Evolutionary conservation across 352 stramenopile species (phyloP), one percentile per base, ranked within the genome.

Genomic region (Phytophthora uliginosa): DNA sequence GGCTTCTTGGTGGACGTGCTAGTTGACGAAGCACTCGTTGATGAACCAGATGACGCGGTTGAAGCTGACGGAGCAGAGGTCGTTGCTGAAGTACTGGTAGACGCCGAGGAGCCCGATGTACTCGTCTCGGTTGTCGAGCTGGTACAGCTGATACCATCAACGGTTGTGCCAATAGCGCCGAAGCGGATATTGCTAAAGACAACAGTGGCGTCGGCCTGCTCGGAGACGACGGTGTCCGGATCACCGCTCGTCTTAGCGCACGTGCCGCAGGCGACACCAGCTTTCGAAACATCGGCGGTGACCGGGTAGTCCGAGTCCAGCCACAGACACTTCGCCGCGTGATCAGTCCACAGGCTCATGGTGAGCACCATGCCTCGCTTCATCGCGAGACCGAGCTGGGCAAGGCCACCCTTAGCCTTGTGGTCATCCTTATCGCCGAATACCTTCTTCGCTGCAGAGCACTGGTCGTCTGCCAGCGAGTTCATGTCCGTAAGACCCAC

Each of bases 321-420:
- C 86, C 86, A 94, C 52, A 90, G 62, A 34, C 74, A 86, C 12
- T 92, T 48, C 10, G 79, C 81, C 3, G 66, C 78, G 62, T 84
- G 60, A 69, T 94, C 86, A 0, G 78, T 79, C 86, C 86, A 94
- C 31, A 91, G 62, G 59, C 84, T 92, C 68, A 94, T 89, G 12
- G 83, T 81, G 40, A 92, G 67, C 36, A 91, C 83, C 66, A 94
- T 74, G 22, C 84, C 86, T 20, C 73, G 72, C 48, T 77, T 68
- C 58, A 94, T 77, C 15, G 80, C 74, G 1, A 78, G 60, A 3
- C 84, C 81, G 52, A 92, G 77, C 24, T 80, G 61, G 34, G 52
- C 64, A 6, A 94, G 63, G 22, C 69, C 63, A 1, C 69, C 69
- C 60, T 70, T 80, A 0, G 31, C 17, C 20, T 71, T 71, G 75